These are phyloP conservation scores for Rheum nobile DNA, from an alignment of 148 eudicot species.

Conservation along the genomic window DNA sequence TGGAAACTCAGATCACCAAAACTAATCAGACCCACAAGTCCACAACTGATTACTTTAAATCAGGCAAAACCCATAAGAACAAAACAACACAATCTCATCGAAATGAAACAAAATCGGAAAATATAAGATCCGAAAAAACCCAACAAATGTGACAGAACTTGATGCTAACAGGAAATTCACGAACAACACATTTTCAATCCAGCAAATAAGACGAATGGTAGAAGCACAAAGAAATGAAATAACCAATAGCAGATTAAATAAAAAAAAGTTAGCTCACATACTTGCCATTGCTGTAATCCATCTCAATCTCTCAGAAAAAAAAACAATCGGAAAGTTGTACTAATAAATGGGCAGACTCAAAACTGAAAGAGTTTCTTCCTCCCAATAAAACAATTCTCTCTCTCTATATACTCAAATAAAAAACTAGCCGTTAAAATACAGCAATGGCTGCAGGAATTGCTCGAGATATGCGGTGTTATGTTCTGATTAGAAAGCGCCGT, in stretches of 20 bases:
- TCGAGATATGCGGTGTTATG: background rate
- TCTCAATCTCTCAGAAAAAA: background rate
- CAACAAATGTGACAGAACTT: background rate
- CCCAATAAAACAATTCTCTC: background rate
- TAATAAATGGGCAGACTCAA: background rate
- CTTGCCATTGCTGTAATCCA: background rate
- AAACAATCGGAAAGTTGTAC: background rate
- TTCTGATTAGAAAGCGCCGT: background rate
- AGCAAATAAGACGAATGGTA: background rate
- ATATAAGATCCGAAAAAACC: background rate
- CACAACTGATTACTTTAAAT: background rate
- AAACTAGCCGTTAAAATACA: conserved; percentile 4
- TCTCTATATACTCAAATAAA: background rate
- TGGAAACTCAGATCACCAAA: background rate
- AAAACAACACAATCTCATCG: background rate
- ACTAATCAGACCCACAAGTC: background rate
- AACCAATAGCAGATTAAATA: no score
- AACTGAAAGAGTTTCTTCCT: background rate
- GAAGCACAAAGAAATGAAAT: background rate
- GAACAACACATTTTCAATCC: background rate
- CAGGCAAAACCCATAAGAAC: background rate
- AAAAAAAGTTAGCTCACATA: background rate
- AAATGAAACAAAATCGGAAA: background rate
- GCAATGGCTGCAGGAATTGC: background rate
- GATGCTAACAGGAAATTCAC: background rate